Conservation (phyloP, 768 basidiomycete genomes). For the Kwoniella pini region DNA sequence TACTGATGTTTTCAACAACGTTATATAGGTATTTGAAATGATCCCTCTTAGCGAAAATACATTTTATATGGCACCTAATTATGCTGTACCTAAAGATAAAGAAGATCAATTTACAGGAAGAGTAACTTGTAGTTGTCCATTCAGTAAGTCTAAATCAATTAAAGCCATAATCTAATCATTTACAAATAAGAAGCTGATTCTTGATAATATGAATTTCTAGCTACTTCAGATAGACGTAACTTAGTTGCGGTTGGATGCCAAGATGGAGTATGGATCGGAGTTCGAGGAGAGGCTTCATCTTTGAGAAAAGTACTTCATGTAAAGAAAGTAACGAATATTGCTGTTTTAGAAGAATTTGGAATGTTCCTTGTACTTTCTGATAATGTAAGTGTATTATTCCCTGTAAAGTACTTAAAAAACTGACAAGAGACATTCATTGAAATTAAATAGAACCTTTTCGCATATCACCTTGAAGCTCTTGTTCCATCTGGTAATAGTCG, state of each 20-base stretch:
- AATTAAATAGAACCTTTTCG: conserved; percentile 76
- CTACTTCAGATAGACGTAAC: conserved; percentile 76
- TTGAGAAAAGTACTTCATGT: conserved; percentile 91
- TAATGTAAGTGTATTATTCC: conserved; percentile 62
- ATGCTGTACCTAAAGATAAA: conserved; percentile 56
- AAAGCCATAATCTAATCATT: too few relatives aligned
- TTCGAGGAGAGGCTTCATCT: conserved; percentile 81
- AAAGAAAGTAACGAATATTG: conserved; percentile 90
- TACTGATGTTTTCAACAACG: too few relatives aligned
- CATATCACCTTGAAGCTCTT: conserved; percentile 93
- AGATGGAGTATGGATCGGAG: conserved; percentile 94
- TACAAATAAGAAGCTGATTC: too few relatives aligned
- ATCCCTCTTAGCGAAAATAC: conserved; percentile 86
- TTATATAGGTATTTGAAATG: conserved; percentile 87
- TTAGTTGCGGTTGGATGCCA: conserved; percentile 92
- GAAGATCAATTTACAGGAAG: conserved; percentile 63
- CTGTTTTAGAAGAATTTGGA: conserved; percentile 93
- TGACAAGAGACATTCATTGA: too few relatives aligned
- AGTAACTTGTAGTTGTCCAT: conserved; percentile 93
- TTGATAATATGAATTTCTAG: conserved; percentile 56
- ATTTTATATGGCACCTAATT: conserved; percentile 72
- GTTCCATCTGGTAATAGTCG: conserved; percentile 77
- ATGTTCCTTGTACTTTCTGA: conserved; percentile 95
- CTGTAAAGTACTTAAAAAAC: too few relatives aligned
- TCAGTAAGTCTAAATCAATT: conserved; percentile 62